These are phyloP conservation scores for Fraxinus dipetala DNA, from an alignment of 305 asterid genomes.

Conservation along the genomic window DNA sequence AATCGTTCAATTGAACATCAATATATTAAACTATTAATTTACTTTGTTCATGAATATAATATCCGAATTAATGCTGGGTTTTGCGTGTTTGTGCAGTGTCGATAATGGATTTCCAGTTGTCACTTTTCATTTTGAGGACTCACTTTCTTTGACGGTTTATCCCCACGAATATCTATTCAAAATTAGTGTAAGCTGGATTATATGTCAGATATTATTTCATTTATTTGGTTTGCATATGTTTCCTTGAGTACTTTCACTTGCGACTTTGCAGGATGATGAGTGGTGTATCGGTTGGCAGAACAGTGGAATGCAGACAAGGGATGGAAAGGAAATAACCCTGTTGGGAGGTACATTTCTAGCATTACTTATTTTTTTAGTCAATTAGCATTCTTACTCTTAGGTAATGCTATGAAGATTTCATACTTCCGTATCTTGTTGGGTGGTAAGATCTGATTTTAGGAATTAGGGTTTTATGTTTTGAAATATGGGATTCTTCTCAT, in stretches of 20 bases:
- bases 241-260: constrained; percentile 4
- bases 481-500: not conserved
- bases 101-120: constrained; percentile 85
- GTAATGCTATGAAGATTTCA: not conserved
- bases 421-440: not conserved
- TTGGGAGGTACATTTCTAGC: constrained; percentile 61
- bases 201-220: constrained; percentile 1
- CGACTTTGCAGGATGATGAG: constrained; percentile 27
- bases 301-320: constrained; percentile 76
- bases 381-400: not conserved
- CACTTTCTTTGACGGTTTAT: constrained; percentile 63
- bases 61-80: not conserved
- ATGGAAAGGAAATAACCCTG: constrained; percentile 75
- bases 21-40: not conserved
- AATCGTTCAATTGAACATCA: not conserved
- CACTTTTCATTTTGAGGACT: constrained; percentile 63
- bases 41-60: not conserved
- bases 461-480: not conserved
- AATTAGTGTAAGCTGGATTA: constrained; percentile 35
- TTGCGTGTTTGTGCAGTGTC: constrained; percentile 39
- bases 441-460: not conserved
- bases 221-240: not conserved
- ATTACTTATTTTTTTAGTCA: not conserved
- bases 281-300: constrained; percentile 95
- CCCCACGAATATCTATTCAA: constrained; percentile 77